Evolutionary conservation across 2,329 filamentous ascomycete species (phyloP).

Genomic region (Phialophora chinensis): DNA sequence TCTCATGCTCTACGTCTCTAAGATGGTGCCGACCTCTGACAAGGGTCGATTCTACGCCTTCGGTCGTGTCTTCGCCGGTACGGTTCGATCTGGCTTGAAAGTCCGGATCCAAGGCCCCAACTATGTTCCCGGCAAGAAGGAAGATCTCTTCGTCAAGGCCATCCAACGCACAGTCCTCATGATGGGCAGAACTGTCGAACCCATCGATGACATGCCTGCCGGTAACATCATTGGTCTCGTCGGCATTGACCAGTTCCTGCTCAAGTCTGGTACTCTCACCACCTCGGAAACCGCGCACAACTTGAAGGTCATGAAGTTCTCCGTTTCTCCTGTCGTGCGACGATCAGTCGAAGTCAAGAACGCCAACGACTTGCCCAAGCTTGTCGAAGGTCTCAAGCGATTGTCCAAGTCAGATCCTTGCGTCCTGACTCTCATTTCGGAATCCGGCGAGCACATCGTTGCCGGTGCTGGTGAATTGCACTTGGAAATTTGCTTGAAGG

Average conservation of each 20-base stretch:
- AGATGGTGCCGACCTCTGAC: constrained; percentile 99
- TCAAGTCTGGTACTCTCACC: constrained; percentile 99
- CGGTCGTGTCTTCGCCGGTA: constrained; percentile 99
- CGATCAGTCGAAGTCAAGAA: constrained; percentile 99
- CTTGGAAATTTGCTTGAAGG: constrained; percentile 99
- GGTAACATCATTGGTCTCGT: constrained; percentile 99
- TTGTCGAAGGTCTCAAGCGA: constrained; percentile 99
- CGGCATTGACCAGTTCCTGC: constrained; percentile 99
- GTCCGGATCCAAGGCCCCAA: constrained; percentile 99
- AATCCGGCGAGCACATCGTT: constrained; percentile 98
- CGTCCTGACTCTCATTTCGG: constrained; percentile 85
- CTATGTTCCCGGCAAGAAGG: constrained; percentile 98
- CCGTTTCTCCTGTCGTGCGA: constrained; percentile 97
- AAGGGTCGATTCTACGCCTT: constrained; percentile 99
- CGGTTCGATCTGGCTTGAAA: constrained; percentile 96
- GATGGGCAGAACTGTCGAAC: constrained; percentile 99
- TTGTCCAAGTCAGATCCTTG: constrained; percentile 99
- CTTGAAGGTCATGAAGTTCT: constrained; percentile 99
- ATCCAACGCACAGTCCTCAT: constrained; percentile 99
- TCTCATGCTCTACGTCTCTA: constrained; percentile 99
- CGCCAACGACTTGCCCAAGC: constrained; percentile 98
- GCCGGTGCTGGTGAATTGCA: constrained; percentile 99
- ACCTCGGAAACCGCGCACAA: constrained; percentile 98
- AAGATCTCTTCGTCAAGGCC: constrained; percentile 98
- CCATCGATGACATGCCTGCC: constrained; percentile 97